Evolutionary conservation across 192 early-diverging fungal genomes (phyloP).

Genomic region (Backusella liffmaniae): DNA sequence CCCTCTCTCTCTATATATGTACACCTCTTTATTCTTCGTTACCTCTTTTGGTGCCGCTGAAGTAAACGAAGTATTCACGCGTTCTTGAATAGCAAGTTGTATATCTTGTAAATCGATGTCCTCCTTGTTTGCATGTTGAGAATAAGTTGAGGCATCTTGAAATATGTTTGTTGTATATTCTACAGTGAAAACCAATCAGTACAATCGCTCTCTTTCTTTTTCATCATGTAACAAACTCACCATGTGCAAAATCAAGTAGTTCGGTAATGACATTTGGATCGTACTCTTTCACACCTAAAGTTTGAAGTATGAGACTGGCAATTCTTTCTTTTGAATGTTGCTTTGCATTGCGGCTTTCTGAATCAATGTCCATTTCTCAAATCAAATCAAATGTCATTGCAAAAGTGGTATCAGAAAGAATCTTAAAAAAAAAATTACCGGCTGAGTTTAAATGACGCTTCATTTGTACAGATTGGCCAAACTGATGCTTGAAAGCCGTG

Average conservation of each 20-base stretch:
- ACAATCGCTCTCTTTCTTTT: not conserved
- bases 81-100: conserved; percentile 86
- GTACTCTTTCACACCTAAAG: conserved; percentile 82
- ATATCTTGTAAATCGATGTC: conserved; percentile 84
- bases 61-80: conserved; percentile 88
- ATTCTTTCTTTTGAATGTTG: conserved; percentile 51
- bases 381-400: not conserved
- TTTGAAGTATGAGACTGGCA: conserved; percentile 79
- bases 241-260: conserved; percentile 90
- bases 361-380: conserved; percentile 13
- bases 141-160: conserved; percentile 85
- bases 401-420: not conserved
- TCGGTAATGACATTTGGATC: conserved; percentile 91
- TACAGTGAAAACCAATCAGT: conserved; percentile 18
- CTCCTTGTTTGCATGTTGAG: conserved; percentile 83
- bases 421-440: not conserved
- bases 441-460: not conserved
- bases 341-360: not conserved
- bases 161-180: conserved; percentile 90
- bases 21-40: not conserved
- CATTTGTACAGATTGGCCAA: not conserved
- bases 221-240: conserved; percentile 41
- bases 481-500: not conserved
- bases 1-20: not conserved
- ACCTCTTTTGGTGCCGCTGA: conserved; percentile 85